Percentiles rank a stretch among this genome's conserved stretches.
Evolutionary conservation across 2,329 filamentous ascomycete genomes (phyloP).

Genomic region (Reticulascus tulasneorum): DNA sequence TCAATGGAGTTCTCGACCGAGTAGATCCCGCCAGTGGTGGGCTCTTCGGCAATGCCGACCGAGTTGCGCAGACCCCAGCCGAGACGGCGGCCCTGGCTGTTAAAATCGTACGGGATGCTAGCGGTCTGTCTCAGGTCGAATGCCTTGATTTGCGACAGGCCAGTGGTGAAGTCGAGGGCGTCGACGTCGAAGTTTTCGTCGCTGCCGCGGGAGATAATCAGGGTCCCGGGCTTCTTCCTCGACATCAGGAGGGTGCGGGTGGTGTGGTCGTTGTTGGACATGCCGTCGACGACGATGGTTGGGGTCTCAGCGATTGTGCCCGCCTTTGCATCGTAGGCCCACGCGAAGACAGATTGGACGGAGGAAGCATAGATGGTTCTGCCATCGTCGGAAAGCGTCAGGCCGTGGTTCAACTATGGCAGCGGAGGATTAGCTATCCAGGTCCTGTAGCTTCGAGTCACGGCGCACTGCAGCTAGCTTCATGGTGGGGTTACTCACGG

Average conservation of each 20-base stretch:
- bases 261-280: conserved; percentile 52
- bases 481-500: conserved; percentile 23
- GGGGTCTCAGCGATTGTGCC: conserved; percentile 40
- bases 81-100: conserved; percentile 42
- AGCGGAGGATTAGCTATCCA: not conserved
- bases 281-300: conserved; percentile 50
- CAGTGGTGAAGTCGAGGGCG: conserved; percentile 47
- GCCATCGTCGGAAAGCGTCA: conserved; percentile 50
- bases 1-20: conserved; percentile 70
- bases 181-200: conserved; percentile 56
- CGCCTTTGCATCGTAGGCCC: conserved; percentile 57
- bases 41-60: conserved; percentile 66
- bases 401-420: conserved; percentile 49
- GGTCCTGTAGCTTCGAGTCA: not conserved
- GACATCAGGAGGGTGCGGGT: conserved; percentile 66
- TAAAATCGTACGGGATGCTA: conserved; percentile 38
- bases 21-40: conserved; percentile 47
- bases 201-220: conserved; percentile 65
- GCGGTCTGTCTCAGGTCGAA: conserved; percentile 36
- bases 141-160: conserved; percentile 64
- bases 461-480: too few species aligned
- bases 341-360: conserved; percentile 55
- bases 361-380: conserved; percentile 55
- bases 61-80: conserved; percentile 72
- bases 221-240: conserved; percentile 44